Conservation (phyloP, 139 green algal genomes). For the Volvox africanus region DNA sequence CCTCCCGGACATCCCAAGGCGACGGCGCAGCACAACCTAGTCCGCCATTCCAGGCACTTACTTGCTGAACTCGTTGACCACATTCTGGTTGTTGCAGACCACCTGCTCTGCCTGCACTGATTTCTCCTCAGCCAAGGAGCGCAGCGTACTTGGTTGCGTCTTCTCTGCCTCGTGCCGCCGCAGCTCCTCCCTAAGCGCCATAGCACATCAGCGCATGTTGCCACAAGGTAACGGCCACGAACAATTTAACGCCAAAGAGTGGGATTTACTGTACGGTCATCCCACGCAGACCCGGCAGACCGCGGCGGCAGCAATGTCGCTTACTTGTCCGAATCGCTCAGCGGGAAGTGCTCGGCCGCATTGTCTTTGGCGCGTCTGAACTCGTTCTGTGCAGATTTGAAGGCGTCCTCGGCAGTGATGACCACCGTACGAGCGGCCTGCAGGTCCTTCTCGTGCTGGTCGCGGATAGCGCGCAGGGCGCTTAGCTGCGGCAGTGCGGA, state of each 20-base stretch:
- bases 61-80: conserved; percentile 71
- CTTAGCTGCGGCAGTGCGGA: conserved; percentile 25
- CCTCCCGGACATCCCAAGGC: too few relatives aligned
- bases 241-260: too few relatives aligned
- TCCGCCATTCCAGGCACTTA: conserved; percentile 1
- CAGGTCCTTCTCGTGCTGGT: not conserved
- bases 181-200: conserved; percentile 42
- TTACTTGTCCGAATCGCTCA: not conserved
- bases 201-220: not conserved
- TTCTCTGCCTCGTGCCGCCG: not conserved
- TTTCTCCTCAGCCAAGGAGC: conserved; percentile 37
- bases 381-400: conserved; percentile 23
- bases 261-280: too few relatives aligned
- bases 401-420: conserved; percentile 9
- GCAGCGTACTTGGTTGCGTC: not conserved
- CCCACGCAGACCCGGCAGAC: too few relatives aligned
- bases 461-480: not conserved
- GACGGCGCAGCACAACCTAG: not conserved
- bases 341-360: not conserved
- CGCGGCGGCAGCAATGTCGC: not conserved
- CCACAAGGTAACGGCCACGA: too few relatives aligned
- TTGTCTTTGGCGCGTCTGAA: not conserved
- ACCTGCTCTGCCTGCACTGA: conserved; percentile 72
- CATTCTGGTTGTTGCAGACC: conserved; percentile 78
- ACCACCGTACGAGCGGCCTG: not conserved